Percentiles rank a stretch among this genome's conserved stretches.
These are phyloP conservation scores for Yamadazyma endophytica DNA, from an alignment of 805 yeast species.

Conservation along the genomic window DNA sequence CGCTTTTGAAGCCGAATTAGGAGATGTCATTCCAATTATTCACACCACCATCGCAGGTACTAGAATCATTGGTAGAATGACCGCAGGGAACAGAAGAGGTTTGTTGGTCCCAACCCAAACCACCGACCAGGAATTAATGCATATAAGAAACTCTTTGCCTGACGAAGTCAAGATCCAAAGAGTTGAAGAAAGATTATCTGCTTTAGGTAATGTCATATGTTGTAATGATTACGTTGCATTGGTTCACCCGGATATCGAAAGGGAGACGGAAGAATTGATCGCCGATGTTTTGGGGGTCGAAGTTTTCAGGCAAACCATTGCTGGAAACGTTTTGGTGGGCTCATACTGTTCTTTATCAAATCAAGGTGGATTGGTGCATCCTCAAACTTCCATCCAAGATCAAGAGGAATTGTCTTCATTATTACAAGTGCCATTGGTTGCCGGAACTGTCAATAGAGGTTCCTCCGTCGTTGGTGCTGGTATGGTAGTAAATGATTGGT, in stretches of 20 bases:
- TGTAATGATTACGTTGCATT: conserved; percentile 98
- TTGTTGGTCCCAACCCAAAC: conserved; percentile 95
- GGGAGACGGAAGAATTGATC: conserved; percentile 97
- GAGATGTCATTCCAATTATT: conserved; percentile 93
- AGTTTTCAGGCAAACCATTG: conserved; percentile 98
- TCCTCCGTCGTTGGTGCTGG: conserved; percentile 98
- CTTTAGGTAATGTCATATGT: conserved; percentile 96
- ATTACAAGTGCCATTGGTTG: conserved; percentile 95
- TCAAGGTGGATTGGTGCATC: conserved; percentile 98
- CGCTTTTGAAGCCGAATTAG: conserved; percentile 96
- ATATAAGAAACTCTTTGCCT: conserved; percentile 92
- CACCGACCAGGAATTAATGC: conserved; percentile 97
- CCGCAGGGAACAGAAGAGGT: conserved; percentile 98
- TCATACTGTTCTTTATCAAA: conserved; percentile 92
- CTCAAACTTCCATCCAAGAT: conserved; percentile 94
- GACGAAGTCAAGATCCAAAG: conserved; percentile 94
- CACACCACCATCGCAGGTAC: conserved; percentile 98
- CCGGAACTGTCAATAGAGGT: conserved; percentile 98
- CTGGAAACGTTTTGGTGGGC: conserved; percentile 96
- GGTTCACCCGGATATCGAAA: conserved; percentile 98
- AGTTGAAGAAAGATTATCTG: conserved; percentile 95
- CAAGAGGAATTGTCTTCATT: conserved; percentile 96
- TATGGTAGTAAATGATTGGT: conserved; percentile 97
- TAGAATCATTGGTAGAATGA: conserved; percentile 95
- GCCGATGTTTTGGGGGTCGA: conserved; percentile 98